Base-by-base conservation (phyloP, 108 stramenopile species). In the Bacterosira constricta region DNA sequence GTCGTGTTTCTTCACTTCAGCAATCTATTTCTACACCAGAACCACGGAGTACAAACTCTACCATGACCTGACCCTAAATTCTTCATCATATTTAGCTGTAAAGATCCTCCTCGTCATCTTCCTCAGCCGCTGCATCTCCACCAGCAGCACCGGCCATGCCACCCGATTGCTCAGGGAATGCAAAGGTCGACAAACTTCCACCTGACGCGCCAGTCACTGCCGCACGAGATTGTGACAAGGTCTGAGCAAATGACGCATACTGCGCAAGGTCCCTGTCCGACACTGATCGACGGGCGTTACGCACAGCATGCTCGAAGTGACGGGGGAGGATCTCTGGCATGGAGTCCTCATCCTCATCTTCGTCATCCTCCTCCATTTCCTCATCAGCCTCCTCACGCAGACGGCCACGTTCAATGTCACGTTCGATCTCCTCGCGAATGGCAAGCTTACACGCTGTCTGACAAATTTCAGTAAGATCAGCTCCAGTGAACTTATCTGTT, bases 401-500 rank as follows among this genome's bases (percentile, higher is more conserved):
- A 21, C 95, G 89, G 39, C 96, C 89, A 20, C 96, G 92, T 83
- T 99, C 98, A 75, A 98, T 95, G 73, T 98, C 96, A 46, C 94
- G 88, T 80, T 96, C 96, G 71, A 99, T 98, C 67, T 95, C 95
- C 85, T 99, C 97, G 32, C 99, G 90, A 86, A 99, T 98, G 50
- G 98, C 99, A 52, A 99, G 61, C 84, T 99, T 99, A 73, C 98
- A 98, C 6, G 99, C 98, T 6, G 93, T 85, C 86, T 99, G 99
- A 72, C 99, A 99, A 66, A 99, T 99, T 87, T 99, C 98, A 6
- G 99, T 99, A 42, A 99, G 85, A 83, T 99, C 99, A 21, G 99
- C 99, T 42, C 99, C 99, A n/a, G 98, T 99, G 76, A 98, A 99
- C 84, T 98, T 98, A 65, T 99, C 98, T 46, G 98, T 99, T 80